Conservation (phyloP, 805 yeast species). For the Hanseniaspora lachancei region DNA sequence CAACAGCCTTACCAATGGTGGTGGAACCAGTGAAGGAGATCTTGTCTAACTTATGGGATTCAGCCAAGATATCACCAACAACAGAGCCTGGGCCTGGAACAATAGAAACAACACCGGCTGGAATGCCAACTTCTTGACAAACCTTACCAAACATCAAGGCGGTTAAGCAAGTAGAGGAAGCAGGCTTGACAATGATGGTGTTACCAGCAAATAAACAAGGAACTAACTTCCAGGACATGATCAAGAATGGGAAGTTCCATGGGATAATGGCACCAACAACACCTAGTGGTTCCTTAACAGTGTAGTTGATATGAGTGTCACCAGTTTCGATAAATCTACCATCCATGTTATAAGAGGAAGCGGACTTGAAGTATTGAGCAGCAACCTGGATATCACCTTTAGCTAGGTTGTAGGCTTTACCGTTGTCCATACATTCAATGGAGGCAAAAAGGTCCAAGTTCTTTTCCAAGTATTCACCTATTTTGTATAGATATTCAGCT, state of each 20-base stretch:
- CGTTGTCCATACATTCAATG: slow-evolving; percentile 65
- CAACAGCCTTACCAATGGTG: slow-evolving; percentile 56
- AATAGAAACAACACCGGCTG: slow-evolving; percentile 63
- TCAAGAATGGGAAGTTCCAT: slow-evolving; percentile 74
- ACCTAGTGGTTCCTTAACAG: slow-evolving; percentile 64
- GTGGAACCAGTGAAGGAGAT: slow-evolving; percentile 77
- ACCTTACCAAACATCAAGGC: slow-evolving; percentile 52
- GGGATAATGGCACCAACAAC: slow-evolving; percentile 76
- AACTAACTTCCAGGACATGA: slow-evolving; percentile 69
- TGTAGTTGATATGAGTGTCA: slow-evolving; percentile 47
- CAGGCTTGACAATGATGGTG: slow-evolving; percentile 60
- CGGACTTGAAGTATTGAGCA: slow-evolving; percentile 54
- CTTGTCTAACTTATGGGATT: slow-evolving; percentile 58
- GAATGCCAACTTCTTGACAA: slow-evolving; percentile 55
- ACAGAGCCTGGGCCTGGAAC: slow-evolving; percentile 63
- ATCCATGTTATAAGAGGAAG: slow-evolving; percentile 56
- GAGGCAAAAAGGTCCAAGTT: slow-evolving; percentile 49
- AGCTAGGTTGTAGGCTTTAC: slow-evolving; percentile 56
- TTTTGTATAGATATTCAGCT: slow-evolving; percentile 38
- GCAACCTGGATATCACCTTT: slow-evolving; percentile 56
- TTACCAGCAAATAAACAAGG: slow-evolving; percentile 71
- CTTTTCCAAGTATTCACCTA: slow-evolving; percentile 58
- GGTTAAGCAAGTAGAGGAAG: slow-evolving; percentile 64
- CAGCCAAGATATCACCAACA: slow-evolving; percentile 58
- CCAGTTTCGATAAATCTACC: slow-evolving; percentile 59